Percentiles rank a stretch among this genome's conserved stretches.
Evolutionary conservation across 192 early-diverging fungal genomes (phyloP).

Genomic region (Dissophora ornata): DNA sequence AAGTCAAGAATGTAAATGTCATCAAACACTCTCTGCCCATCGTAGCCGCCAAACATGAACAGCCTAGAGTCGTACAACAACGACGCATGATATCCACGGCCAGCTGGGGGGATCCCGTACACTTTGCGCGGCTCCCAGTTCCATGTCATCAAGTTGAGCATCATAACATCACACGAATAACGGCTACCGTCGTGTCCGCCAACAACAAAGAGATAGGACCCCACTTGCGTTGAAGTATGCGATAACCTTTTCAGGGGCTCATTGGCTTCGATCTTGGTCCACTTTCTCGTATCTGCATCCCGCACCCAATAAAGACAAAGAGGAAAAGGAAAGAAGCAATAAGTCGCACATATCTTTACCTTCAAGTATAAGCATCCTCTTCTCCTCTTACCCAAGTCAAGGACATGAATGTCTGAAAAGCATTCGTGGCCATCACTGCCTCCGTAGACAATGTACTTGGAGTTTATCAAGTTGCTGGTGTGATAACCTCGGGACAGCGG

Average conservation of each 20-base stretch:
- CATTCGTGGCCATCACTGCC: constrained; percentile 90
- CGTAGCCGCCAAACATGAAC: constrained; percentile 88
- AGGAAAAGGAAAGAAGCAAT: background rate
- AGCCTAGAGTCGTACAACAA: constrained; percentile 84
- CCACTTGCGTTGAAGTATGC: constrained; percentile 88
- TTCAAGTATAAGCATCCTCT: too few species aligned
- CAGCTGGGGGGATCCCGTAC: constrained; percentile 70
- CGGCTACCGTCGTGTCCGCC: constrained; percentile 87
- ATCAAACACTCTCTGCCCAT: constrained; percentile 83
- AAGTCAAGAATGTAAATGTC: constrained; percentile 87
- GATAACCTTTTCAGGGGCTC: constrained; percentile 77
- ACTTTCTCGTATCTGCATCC: constrained; percentile 53
- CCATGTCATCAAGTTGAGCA: constrained; percentile 90
- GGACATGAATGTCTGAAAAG: constrained; percentile 74
- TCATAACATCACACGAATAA: constrained; percentile 82
- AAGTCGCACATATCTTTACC: too few species aligned
- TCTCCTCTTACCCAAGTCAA: constrained; percentile 62
- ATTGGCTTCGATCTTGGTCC: constrained; percentile 75
- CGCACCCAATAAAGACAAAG: background rate
- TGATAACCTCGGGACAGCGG: constrained; percentile 88
- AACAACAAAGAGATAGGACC: constrained; percentile 88
- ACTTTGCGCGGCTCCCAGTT: constrained; percentile 83
- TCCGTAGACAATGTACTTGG: constrained; percentile 84
- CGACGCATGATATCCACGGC: constrained; percentile 85
- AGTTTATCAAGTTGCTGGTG: constrained; percentile 82